Base-by-base conservation (phyloP, 805 yeast genomes). In the Wickerhamomyces canadensis region DNA sequence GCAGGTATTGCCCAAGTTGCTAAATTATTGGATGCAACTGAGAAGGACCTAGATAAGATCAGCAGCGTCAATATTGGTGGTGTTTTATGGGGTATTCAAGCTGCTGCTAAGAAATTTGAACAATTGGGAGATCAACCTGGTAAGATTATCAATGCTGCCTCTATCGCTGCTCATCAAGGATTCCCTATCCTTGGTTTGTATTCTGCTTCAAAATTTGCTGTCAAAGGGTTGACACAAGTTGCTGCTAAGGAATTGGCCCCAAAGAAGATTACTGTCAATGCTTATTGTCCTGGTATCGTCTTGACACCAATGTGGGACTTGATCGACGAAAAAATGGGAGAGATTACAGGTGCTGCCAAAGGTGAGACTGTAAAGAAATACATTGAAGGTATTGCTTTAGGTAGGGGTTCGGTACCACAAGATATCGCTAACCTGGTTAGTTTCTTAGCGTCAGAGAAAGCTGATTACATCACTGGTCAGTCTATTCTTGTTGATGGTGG, bases 271-370 rank as follows among this genome's bases (percentile, higher is more conserved):
- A 58, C 64, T 14, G 64, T 64, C n/a, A 66, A 66, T 42, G 45
- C 60, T 5, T 59, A 63, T 39, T 61, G 62, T 41, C 70, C 69
- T 15, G 70, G 68, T 22, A 58, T 60, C 35, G 67, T 64, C n/a
- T 44, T 55, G n/a, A 65, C 70, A 1, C 62, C 64, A 40, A 54
- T 65, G 59, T 52, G 61, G 55, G 61, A 57, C 33, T 36, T 48
- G 26, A 52, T 58, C 25, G 62, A 58, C 42, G 40, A 40, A 15
- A 41, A 49, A 42, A 36, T 57, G 40, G 44, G 52, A 22, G 51
- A 45, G 32, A 27, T 50, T 31, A 39, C 47, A 24, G 58, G 62
- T 19, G 49, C 42, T 30, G 49, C 55, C 36, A 43, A 43, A 19
- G 60, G 64, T 35, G 58, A 43, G 19, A 44, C 56, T 27, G 37